Evolutionary conservation across 1,284 basidiomycete genomes (phyloP), one percentile per base, ranked within the genome.

Genomic region (Apiotrichum montevideense): DNA sequence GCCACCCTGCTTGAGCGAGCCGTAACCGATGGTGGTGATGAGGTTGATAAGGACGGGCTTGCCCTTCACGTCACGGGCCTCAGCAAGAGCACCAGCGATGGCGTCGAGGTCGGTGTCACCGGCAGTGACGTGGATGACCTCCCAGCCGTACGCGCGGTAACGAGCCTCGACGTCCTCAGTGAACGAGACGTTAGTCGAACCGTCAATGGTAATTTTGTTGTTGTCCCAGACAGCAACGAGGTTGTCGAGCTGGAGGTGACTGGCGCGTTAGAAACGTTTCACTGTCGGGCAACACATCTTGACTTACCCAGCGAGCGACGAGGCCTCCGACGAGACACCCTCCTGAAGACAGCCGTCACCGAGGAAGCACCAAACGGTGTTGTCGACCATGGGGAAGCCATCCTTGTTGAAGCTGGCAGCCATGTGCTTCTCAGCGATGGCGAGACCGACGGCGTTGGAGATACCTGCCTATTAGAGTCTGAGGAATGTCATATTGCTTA

Each of bases 271-370:
- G 57, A 7, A 32, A 29, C 29, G 3, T 29, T 29, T 3, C 29
- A 29, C 29, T 15, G 15, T 2, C 1, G 9, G 34, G 29, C n/a
- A 21, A 15, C 39, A 34, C 32, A 37, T 13, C 29, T 33, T 29
- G 40, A 6, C 72, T 44, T 45, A 73, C 71, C 80, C 93, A 60
- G 92, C 93, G 63, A 96, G 83, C 71, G 89, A 92, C 63, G 87
- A 87, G 34, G 93, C 90, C 78, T 97, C 93, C 65, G 84, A 83
- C 29, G 91, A 83, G 67, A 97, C 86, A 83, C 93, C 93, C 79
- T 97, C 93, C 87, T 93, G 91, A 64, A 97, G 82, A 79, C 93
- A 96, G 57, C 93, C 93, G 78, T 97, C 93, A 74, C 93, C 93
- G 59, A 85, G 83, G 81, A 96, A 93, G 54, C 86, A 85, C 77